Evolutionary conservation across 1,284 basidiomycete species (phyloP).

Genomic region (Anthracocystis panici-leucophaei): DNA sequence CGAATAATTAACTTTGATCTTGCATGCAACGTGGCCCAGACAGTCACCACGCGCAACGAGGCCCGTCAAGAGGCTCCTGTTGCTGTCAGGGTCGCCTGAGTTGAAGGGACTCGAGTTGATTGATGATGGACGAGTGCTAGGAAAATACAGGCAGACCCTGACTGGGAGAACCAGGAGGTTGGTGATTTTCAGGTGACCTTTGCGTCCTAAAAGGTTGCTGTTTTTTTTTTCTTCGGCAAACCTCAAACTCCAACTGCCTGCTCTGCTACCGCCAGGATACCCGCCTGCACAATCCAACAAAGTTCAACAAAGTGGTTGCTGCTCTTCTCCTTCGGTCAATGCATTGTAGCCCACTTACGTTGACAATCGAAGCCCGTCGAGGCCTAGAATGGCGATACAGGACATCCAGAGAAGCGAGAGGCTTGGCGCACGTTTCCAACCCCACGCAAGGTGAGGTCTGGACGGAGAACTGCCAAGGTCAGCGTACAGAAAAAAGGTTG

Average conservation of each 20-base stretch:
- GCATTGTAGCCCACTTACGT: background rate
- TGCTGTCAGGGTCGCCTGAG: background rate
- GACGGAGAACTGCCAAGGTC: too few species aligned
- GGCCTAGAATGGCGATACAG: background rate
- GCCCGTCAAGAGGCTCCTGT: background rate
- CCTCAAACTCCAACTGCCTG: too few species aligned
- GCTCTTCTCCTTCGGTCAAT: background rate
- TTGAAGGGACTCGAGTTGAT: too few species aligned
- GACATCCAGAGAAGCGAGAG: background rate
- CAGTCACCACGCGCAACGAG: background rate
- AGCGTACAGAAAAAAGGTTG: too few species aligned
- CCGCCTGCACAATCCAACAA: background rate
- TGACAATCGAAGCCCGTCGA: background rate
- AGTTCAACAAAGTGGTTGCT: background rate
- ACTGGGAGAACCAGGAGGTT: too few species aligned
- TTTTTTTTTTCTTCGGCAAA: too few species aligned
- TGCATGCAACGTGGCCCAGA: conserved; percentile 1
- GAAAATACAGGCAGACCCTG: too few species aligned
- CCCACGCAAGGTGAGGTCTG: background rate
- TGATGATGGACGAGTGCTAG: too few species aligned
- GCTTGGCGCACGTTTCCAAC: background rate
- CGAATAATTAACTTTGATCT: too few species aligned
- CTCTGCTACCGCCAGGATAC: background rate
- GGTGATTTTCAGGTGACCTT: too few species aligned
- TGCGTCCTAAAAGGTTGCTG: too few species aligned